Conservation (phyloP, 2,329 filamentous ascomycete genomes). For the Pleoardoris graminearum region DNA sequence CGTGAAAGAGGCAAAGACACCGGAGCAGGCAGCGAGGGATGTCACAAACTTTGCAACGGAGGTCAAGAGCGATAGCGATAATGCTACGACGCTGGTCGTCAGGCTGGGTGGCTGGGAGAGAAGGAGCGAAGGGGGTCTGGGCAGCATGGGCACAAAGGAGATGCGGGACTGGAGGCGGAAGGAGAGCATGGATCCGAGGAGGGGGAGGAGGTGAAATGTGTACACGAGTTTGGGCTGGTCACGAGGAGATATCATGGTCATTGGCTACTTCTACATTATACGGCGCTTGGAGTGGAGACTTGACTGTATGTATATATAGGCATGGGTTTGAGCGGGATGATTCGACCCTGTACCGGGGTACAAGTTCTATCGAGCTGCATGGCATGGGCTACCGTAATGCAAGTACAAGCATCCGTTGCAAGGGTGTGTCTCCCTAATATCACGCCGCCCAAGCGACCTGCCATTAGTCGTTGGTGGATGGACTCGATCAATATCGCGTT, state of each 20-base stretch:
- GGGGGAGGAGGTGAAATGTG: constrained; percentile 54
- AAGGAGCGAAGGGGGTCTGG: constrained; percentile 80
- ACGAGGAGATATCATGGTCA: background rate
- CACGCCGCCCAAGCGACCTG: no score
- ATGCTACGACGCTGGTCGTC: constrained; percentile 66
- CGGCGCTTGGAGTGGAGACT: background rate
- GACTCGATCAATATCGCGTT: no score
- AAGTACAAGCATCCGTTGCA: no score
- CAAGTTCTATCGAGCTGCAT: no score
- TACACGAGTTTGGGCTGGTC: background rate
- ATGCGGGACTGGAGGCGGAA: constrained; percentile 78
- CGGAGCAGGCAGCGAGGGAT: constrained; percentile 77
- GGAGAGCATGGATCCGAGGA: constrained; percentile 80
- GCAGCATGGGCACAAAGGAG: constrained; percentile 90
- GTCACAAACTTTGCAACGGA: constrained; percentile 89
- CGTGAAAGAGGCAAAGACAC: constrained; percentile 89
- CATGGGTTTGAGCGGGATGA: background rate
- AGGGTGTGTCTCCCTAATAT: no score
- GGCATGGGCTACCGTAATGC: no score
- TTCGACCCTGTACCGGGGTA: background rate
- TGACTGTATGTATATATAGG: background rate
- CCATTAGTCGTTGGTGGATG: no score
- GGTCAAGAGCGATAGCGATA: constrained; percentile 66
- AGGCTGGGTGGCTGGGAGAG: constrained; percentile 68
- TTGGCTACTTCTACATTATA: background rate